phyloP scores from a whole-genome alignment of 345 rosid species.

The Turritis glabra region DNA sequence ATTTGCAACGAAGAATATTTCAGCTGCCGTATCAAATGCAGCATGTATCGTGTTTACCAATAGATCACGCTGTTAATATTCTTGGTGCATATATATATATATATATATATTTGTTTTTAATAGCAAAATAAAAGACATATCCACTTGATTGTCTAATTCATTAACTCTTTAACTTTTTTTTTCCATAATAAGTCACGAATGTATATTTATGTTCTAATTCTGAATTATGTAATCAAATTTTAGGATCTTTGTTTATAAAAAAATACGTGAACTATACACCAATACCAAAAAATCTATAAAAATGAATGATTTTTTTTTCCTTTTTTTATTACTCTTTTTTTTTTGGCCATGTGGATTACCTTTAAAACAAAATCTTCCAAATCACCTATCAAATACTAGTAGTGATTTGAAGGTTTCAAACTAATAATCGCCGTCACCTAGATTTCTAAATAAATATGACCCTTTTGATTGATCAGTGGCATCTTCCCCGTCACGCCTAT shows the following conservation, averaged over 20 bases:
- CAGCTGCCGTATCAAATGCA: constrained; percentile 12
- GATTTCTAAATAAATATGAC: not conserved
- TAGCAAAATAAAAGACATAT: too few species aligned
- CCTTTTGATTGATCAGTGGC: constrained; percentile 9
- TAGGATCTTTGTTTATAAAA: not conserved
- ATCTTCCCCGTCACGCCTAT: constrained; percentile 29
- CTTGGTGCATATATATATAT: not conserved
- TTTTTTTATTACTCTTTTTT: not conserved
- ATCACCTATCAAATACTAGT: not conserved
- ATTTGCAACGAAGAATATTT: not conserved
- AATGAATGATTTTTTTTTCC: not conserved
- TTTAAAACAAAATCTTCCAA: not conserved
- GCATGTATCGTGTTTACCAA: not conserved
- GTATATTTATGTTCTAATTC: too few species aligned
- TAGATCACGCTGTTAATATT: not conserved
- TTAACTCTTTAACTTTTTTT: too few species aligned
- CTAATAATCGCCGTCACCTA: constrained; percentile 23
- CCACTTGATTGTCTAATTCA: too few species aligned
- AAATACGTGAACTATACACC: not conserved
- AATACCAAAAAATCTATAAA: not conserved
- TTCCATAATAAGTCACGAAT: too few species aligned
- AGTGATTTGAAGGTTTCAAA: constrained; percentile 23
- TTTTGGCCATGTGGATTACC: not conserved
- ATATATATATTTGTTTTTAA: not conserved
- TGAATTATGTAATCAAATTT: too few species aligned